These are phyloP conservation scores for Colletotrichum abscissum DNA, from an alignment of 2,329 filamentous ascomycete genomes.

Conservation along the genomic window DNA sequence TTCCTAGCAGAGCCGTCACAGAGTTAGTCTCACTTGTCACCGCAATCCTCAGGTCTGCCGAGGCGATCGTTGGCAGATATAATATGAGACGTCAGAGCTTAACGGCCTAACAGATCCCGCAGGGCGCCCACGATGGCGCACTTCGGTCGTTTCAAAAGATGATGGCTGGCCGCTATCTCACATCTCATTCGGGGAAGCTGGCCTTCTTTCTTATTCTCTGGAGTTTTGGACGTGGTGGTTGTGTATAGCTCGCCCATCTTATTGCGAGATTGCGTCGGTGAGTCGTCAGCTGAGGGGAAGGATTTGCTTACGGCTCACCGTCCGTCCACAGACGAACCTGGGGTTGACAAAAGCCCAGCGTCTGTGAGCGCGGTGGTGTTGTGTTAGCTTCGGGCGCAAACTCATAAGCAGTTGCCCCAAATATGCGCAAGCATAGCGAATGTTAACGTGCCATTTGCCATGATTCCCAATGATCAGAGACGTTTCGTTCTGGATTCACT, in stretches of 20 bases:
- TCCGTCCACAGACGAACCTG: background rate
- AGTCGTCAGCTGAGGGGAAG: background rate
- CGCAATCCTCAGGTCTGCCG: background rate
- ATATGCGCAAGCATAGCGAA: background rate
- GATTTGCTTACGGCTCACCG: background rate
- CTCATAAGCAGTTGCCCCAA: background rate
- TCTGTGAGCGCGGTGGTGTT: background rate
- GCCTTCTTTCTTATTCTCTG: background rate
- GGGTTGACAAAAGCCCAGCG: no score
- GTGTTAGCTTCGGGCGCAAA: background rate
- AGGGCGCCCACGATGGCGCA: background rate
- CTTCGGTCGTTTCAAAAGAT: conserved; percentile 19
- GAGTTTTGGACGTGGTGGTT: background rate
- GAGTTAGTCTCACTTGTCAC: background rate
- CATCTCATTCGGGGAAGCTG: background rate
- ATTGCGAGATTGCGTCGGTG: background rate
- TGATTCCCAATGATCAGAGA: background rate
- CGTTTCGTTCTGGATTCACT: background rate
- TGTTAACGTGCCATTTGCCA: background rate
- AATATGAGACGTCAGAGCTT: conserved; percentile 8
- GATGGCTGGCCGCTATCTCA: background rate
- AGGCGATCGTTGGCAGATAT: background rate
- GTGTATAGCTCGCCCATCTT: background rate
- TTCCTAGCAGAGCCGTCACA: background rate
- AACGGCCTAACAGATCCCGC: conserved; percentile 15